phyloP scores from a whole-genome alignment of 2,329 filamentous ascomycete genomes.

The Botryotinia convoluta region DNA sequence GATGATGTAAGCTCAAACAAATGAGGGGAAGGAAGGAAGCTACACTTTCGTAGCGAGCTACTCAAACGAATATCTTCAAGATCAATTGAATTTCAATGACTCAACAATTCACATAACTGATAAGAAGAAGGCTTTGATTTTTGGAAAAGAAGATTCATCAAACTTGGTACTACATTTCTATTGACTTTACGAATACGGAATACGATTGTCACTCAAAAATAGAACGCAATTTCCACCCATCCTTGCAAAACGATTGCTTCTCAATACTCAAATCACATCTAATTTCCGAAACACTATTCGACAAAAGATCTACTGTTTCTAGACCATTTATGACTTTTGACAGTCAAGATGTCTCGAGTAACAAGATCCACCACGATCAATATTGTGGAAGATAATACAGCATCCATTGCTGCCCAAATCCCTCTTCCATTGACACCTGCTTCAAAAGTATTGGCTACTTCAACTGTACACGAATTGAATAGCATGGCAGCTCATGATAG shows the following conservation, averaged over 20 bases:
- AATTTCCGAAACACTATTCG: constrained; percentile 18
- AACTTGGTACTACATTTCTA: constrained; percentile 20
- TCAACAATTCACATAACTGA: constrained; percentile 3
- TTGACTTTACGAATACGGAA: constrained; percentile 14
- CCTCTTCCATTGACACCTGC: constrained; percentile 26
- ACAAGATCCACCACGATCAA: constrained; percentile 36
- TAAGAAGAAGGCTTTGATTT: constrained; percentile 4
- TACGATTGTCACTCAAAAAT: constrained; percentile 13
- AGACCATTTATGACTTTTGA: background rate
- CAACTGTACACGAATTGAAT: constrained; percentile 24
- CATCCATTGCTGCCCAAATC: constrained; percentile 28
- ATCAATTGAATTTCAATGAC: background rate
- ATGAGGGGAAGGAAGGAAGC: constrained; percentile 7
- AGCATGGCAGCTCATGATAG: constrained; percentile 25
- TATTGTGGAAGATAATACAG: constrained; percentile 34
- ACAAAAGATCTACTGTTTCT: constrained; percentile 17
- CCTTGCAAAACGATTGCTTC: constrained; percentile 12
- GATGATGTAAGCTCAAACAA: constrained; percentile 9
- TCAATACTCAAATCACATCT: constrained; percentile 17
- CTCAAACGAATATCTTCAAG: constrained; percentile 13
- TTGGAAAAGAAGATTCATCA: constrained; percentile 14
- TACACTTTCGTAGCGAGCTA: background rate
- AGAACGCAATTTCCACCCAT: constrained; percentile 18
- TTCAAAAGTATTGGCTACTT: constrained; percentile 23
- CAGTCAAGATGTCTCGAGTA: constrained; percentile 35